phyloP scores from a whole-genome alignment of 108 stramenopile genomes.

The Skeletonema costatum region DNA sequence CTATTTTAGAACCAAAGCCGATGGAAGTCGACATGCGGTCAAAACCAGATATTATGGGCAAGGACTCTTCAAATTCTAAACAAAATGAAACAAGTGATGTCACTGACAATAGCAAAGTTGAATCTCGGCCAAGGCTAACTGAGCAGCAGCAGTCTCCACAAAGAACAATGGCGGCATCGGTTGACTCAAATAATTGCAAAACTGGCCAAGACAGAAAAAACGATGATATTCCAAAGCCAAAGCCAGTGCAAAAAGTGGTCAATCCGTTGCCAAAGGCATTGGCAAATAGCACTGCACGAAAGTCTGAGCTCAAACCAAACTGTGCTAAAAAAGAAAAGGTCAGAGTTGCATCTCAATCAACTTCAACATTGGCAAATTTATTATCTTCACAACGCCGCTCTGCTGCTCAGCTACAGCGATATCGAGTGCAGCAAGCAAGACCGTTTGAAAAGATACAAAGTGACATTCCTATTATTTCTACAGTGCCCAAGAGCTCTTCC shows the following conservation, averaged over 20 bases:
- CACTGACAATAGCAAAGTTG: background rate
- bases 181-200: background rate
- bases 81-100: background rate
- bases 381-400: background rate
- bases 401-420: background rate
- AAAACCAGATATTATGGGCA: background rate
- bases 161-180: background rate
- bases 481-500: background rate
- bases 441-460: background rate
- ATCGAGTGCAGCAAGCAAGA: background rate
- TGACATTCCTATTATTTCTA: background rate
- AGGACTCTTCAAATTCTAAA: background rate
- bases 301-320: background rate
- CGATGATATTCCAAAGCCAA: background rate
- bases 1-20: background rate
- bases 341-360: background rate
- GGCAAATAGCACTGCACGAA: background rate
- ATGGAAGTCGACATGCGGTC: background rate
- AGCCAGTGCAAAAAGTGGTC: background rate
- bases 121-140: background rate
- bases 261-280: background rate
- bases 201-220: background rate
- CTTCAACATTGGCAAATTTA: constrained; percentile 1
- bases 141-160: too few relatives aligned
- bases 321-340: background rate